These are phyloP conservation scores for Pleurotus cornucopiae DNA, from an alignment of 768 basidiomycete genomes.

Conservation along the genomic window DNA sequence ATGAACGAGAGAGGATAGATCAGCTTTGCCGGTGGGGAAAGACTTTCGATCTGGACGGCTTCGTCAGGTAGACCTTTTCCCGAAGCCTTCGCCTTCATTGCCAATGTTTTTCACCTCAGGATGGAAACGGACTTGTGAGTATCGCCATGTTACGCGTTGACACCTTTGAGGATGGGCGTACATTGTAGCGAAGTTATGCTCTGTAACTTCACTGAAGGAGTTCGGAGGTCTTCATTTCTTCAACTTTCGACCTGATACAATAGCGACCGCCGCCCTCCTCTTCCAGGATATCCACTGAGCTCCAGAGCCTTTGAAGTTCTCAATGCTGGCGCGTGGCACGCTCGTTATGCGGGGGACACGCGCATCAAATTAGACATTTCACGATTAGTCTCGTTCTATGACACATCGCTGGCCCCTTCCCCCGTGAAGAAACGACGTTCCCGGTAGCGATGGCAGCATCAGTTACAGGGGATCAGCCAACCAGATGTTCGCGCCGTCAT, in stretches of 20 bases:
- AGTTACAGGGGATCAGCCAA: slow-evolving; percentile 19
- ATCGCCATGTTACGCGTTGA: neutral
- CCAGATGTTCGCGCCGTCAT: slow-evolving; percentile 16
- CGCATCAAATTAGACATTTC: slow-evolving; percentile 28
- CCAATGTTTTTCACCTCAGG: neutral
- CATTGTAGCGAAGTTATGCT: slow-evolving; percentile 29
- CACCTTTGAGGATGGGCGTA: neutral
- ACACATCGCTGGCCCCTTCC: slow-evolving; percentile 23
- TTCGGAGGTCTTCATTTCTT: neutral
- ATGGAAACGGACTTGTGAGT: slow-evolving; percentile 26
- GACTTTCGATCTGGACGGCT: slow-evolving; percentile 37
- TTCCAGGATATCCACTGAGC: neutral
- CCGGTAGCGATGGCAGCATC: slow-evolving; percentile 18
- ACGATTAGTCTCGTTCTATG: slow-evolving; percentile 31
- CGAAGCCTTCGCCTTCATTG: neutral
- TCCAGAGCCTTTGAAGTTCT: slow-evolving; percentile 11
- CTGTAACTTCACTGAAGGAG: slow-evolving; percentile 26
- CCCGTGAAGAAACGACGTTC: slow-evolving; percentile 18
- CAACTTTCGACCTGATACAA: neutral
- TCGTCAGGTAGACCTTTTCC: slow-evolving; percentile 28
- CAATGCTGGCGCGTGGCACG: slow-evolving; percentile 28
- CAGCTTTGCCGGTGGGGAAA: slow-evolving; percentile 42
- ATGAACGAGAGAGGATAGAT: slow-evolving; percentile 32
- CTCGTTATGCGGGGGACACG: slow-evolving; percentile 28
- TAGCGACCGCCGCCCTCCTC: neutral